Conservation (phyloP, 148 eudicot genomes). For the Euryodendron excelsum region DNA sequence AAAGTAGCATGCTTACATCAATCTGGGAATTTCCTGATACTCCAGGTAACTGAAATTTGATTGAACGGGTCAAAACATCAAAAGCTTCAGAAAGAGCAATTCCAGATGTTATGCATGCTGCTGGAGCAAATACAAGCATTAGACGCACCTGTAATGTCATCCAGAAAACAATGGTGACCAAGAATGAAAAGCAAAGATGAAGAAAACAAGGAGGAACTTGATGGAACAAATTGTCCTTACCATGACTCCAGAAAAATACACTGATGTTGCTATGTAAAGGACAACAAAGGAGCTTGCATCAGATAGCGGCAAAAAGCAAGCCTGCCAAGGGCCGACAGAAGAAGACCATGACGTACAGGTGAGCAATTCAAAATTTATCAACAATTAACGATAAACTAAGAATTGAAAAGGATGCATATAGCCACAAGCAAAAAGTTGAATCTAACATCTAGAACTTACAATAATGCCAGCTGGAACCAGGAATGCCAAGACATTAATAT, state of each 20-base stretch:
- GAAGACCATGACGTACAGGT: constrained; percentile 4
- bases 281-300: constrained; percentile 95
- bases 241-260: constrained; percentile 98
- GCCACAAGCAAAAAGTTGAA: neutral
- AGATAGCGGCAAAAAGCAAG: constrained; percentile 90
- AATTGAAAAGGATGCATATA: neutral
- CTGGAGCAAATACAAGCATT: constrained; percentile 99
- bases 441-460: constrained; percentile 52
- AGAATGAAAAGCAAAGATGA: neutral
- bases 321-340: constrained; percentile 43
- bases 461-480: constrained; percentile 97
- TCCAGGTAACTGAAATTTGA: constrained; percentile 66
- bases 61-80: constrained; percentile 74
- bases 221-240: constrained; percentile 35
- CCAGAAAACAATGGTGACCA: neutral
- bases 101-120: constrained; percentile 97
- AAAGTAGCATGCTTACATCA: constrained; percentile 42
- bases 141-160: constrained; percentile 66
- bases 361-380: constrained; percentile 9
- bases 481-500: constrained; percentile 96
- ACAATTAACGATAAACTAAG: neutral
- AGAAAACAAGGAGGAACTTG: neutral
- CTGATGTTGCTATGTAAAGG: constrained; percentile 88
- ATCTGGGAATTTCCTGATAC: constrained; percentile 30
- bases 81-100: constrained; percentile 97